Base-by-base conservation (phyloP, 371 early-diverging fungal species). In the Rhizopus arrhizus region DNA sequence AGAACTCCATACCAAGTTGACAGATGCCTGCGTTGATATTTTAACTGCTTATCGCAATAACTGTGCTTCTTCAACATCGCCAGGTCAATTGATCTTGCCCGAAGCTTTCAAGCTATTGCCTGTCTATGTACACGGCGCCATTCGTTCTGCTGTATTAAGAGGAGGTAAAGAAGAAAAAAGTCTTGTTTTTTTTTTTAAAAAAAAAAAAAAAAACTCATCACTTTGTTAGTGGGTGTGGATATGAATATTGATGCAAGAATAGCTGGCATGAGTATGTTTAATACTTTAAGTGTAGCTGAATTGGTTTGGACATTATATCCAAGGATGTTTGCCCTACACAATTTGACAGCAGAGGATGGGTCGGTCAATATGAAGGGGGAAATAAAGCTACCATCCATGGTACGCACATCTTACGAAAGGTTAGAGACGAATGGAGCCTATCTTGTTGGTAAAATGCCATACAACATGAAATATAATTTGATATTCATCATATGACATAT, bases 51-150 rank as follows among this genome's bases (percentile, higher is more conserved):
- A 98, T 70, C 92, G 99, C 46, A 89, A 87, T 49, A 89, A 96
- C 72, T 95, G 95, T 66, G 96, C 98, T 9, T 80, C 93, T 5
- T 83, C 91, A 4, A 91, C 93, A 7, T 86, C 94, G 2, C 88
- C 95, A 5, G 96, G 96, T 32, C 98, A 97, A 80, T 82, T 98
- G 7, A 96, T 98, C 55, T 76, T 98, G 49, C 98, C 99, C 7
- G 99, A 98, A 68, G 87, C 94, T 0, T 95, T 91, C 80, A 98
- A 98, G 74, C 80, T 98, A 57, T 83, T 92, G 56, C 98, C 99
- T n/a, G 78, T 98, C 35, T 96, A 91, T 76, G 78, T 89, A 3
- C 84, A 96, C 41, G 79, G 93, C 15, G 66, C 96, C 46, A 78
- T 95, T 35, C 95, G 97, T 64, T 86, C 88, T 35, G 78, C 82